Evolutionary conservation across 345 rosid species (phyloP).

Genomic region (Brassica nigra): DNA sequence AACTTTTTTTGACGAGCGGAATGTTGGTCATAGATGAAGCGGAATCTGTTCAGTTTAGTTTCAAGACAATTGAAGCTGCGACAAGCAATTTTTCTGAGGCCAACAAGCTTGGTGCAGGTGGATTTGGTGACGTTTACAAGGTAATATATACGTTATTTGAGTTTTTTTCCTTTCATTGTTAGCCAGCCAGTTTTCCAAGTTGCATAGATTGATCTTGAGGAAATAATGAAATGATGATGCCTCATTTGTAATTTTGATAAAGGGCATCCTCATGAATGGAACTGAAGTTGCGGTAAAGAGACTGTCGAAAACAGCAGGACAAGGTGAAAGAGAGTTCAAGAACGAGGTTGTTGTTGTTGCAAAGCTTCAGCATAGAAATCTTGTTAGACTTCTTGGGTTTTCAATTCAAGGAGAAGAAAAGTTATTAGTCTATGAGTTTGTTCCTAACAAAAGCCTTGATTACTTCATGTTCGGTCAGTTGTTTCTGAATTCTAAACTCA

Average conservation of each 20-base stretch:
- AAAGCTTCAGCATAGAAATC: constrained; percentile 30
- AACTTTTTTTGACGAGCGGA: constrained; percentile 20
- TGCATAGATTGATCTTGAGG: background rate
- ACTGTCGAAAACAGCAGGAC: constrained; percentile 23
- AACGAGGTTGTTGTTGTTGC: constrained; percentile 28
- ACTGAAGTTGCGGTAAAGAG: constrained; percentile 30
- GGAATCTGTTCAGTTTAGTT: constrained; percentile 53
- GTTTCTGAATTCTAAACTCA: background rate
- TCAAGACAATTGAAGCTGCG: constrained; percentile 46
- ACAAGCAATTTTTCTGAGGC: constrained; percentile 48
- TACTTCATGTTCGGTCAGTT: constrained; percentile 17
- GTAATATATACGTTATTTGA: constrained; percentile 22
- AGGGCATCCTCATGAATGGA: background rate
- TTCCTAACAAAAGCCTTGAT: constrained; percentile 33
- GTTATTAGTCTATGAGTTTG: constrained; percentile 24
- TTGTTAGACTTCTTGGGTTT: constrained; percentile 27
- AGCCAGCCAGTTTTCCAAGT: too few relatives aligned
- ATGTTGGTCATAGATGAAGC: constrained; percentile 27
- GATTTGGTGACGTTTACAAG: constrained; percentile 66
- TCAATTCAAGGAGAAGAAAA: constrained; percentile 20
- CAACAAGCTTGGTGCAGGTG: constrained; percentile 49
- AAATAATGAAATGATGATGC: background rate
- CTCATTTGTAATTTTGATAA: background rate
- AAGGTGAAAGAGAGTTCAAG: constrained; percentile 21
- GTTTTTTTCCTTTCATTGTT: too few relatives aligned